These are phyloP conservation scores for Solanum ahanhuiri DNA, from an alignment of 257 asterid genomes.

Conservation along the genomic window DNA sequence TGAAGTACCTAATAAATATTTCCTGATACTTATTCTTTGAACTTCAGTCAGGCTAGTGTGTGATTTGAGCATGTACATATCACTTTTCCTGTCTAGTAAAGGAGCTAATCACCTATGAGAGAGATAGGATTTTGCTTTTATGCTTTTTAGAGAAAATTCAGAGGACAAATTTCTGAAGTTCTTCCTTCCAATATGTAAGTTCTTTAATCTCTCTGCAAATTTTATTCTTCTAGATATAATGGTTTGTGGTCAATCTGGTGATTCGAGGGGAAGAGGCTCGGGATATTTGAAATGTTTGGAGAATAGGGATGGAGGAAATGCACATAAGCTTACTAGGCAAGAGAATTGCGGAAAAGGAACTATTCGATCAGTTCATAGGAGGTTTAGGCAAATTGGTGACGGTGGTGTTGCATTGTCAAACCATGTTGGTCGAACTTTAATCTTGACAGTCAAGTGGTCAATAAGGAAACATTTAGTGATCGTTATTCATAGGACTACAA, in stretches of 20 bases:
- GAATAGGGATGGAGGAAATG: slow-evolving; percentile 31
- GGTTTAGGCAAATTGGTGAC: slow-evolving; percentile 85
- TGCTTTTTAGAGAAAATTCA: too few relatives aligned
- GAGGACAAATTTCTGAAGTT: neutral
- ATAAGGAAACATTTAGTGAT: slow-evolving; percentile 43
- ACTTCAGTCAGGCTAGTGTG: neutral
- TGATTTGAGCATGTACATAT: neutral
- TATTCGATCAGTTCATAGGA: slow-evolving; percentile 6
- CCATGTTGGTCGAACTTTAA: slow-evolving; percentile 40
- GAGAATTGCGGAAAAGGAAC: slow-evolving; percentile 92
- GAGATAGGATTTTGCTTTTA: neutral
- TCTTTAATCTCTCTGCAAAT: neutral
- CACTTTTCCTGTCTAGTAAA: neutral
- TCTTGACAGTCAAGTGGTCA: slow-evolving; percentile 23
- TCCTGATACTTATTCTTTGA: neutral
- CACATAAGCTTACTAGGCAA: slow-evolving; percentile 33
- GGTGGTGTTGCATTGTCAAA: slow-evolving; percentile 65
- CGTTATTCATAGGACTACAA: slow-evolving; percentile 29
- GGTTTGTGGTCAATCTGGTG: slow-evolving; percentile 25
- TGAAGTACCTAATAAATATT: neutral
- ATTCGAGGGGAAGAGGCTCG: slow-evolving; percentile 12
- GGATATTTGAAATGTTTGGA: slow-evolving; percentile 25
- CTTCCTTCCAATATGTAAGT: neutral
- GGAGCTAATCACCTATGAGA: neutral
- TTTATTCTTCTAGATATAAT: neutral